These are phyloP conservation scores for Artemisia tridentata DNA, from an alignment of 129 eudicot genomes.

Conservation along the genomic window DNA sequence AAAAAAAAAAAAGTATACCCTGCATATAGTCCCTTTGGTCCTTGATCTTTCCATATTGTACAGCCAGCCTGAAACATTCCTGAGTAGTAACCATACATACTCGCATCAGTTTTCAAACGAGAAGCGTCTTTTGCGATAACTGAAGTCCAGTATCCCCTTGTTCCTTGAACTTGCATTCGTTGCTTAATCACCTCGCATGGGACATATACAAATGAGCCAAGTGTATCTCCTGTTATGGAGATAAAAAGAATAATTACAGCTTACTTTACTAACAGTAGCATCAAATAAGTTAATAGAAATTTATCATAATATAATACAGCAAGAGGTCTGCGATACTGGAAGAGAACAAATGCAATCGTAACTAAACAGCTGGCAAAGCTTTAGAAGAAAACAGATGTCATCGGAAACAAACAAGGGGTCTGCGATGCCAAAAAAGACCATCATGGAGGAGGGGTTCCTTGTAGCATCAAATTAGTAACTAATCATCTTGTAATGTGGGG, in stretches of 20 bases:
- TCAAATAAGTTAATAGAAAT: conserved; percentile 14
- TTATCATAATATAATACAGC: conserved; percentile 4
- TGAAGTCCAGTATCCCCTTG: conserved; percentile 70
- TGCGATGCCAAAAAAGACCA: too few species aligned
- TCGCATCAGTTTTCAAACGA: conserved; percentile 36
- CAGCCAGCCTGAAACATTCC: conserved; percentile 96
- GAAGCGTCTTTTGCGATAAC: conserved; percentile 51
- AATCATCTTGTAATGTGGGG: too few species aligned
- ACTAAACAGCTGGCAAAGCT: neutral
- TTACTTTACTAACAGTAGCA: conserved; percentile 11
- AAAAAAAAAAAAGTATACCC: conserved; percentile 44
- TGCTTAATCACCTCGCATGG: conserved; percentile 99
- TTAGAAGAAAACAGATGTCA: neutral
- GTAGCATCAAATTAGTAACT: too few species aligned
- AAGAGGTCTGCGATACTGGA: neutral
- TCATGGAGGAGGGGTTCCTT: too few species aligned
- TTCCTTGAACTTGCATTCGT: conserved; percentile 98
- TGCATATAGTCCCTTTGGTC: conserved; percentile 80
- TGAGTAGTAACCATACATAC: conserved; percentile 71
- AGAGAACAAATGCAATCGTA: conserved; percentile 3
- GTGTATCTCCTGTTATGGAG: conserved; percentile 76
- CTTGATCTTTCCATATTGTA: conserved; percentile 96
- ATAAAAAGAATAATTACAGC: conserved; percentile 18
- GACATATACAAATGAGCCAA: conserved; percentile 88
- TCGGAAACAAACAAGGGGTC: too few species aligned